Conservation (phyloP, 139 green algal species). For the Nannochloris sp. region DNA sequence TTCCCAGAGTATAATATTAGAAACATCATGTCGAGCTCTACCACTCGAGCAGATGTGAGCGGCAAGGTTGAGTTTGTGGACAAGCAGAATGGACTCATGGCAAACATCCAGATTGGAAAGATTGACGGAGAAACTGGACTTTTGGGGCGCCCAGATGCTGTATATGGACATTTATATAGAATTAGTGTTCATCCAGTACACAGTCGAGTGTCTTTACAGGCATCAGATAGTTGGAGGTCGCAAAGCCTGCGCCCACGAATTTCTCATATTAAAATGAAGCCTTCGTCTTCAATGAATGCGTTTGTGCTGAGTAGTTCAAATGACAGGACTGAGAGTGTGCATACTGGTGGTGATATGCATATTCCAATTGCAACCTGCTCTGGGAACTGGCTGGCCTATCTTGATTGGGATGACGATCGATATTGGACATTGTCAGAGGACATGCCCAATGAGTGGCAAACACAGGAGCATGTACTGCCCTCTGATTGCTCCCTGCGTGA, state of each 20-base stretch:
- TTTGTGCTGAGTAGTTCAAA: background rate
- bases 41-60: slow-evolving; percentile 40
- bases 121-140: slow-evolving; percentile 17
- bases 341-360: slow-evolving; percentile 7
- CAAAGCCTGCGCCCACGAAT: background rate
- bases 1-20: slow-evolving; percentile 62
- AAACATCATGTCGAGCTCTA: slow-evolving; percentile 30
- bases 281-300: background rate
- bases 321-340: background rate
- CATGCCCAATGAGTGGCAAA: slow-evolving; percentile 33
- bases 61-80: slow-evolving; percentile 43
- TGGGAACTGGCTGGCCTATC: slow-evolving; percentile 73
- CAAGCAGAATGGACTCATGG: slow-evolving; percentile 28
- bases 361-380: slow-evolving; percentile 17
- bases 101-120: slow-evolving; percentile 39
- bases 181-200: slow-evolving; percentile 4
- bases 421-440: slow-evolving; percentile 50
- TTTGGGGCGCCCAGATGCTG: slow-evolving; percentile 46
- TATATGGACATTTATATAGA: slow-evolving; percentile 46
- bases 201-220: background rate
- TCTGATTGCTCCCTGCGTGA: slow-evolving; percentile 50
- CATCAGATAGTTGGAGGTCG: background rate
- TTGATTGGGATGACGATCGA: slow-evolving; percentile 52
- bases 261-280: background rate
- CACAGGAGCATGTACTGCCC: slow-evolving; percentile 31